These are phyloP conservation scores for Taphrina deformans DNA, from an alignment of 1,139 yeast genomes.

Conservation along the genomic window DNA sequence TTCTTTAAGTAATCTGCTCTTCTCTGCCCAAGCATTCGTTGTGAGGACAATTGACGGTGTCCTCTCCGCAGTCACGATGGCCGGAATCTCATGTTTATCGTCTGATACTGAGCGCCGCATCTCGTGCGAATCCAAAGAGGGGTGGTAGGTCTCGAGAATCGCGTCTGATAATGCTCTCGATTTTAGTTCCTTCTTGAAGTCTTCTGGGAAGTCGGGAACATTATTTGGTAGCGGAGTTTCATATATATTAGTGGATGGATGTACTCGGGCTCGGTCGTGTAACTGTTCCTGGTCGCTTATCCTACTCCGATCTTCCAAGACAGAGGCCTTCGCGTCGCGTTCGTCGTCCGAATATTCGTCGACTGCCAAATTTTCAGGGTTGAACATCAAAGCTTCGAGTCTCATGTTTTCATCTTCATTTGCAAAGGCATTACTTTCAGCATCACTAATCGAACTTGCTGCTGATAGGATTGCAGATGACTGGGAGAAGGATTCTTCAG, in stretches of 20 bases:
- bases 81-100: not conserved
- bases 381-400: constrained; percentile 12
- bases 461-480: not conserved
- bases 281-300: not conserved
- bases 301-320: not conserved
- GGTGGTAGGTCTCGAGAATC: not conserved
- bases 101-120: not conserved
- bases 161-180: constrained; percentile 13
- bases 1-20: constrained; percentile 9
- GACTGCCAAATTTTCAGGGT: not conserved
- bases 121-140: not conserved
- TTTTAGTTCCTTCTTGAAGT: not conserved
- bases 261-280: not conserved
- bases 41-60: constrained; percentile 18
- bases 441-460: not conserved
- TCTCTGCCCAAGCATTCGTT: constrained; percentile 15
- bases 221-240: not conserved
- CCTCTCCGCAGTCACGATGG: not conserved
- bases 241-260: not conserved
- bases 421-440: not conserved
- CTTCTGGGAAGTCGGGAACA: not conserved
- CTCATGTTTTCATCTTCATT: constrained; percentile 3
- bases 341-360: not conserved
- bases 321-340: not conserved
- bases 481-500: not conserved